A percentile compares a stretch with the other conserved stretches of the same genome.
Conservation (phyloP, 164 flowering plant species). For the Protea cynaroides region DNA sequence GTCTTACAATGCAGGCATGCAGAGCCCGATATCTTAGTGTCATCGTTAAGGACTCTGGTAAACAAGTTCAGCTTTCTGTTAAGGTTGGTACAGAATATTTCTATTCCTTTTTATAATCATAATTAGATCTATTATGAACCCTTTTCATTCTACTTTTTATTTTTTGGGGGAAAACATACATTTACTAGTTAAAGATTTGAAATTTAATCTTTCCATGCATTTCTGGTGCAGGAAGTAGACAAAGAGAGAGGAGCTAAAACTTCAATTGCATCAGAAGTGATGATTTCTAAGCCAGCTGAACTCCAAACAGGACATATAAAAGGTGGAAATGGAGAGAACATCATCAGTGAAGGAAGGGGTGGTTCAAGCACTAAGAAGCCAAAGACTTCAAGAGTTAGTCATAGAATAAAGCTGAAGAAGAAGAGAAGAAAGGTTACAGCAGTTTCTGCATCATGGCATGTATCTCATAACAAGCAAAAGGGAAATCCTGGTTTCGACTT, state of each 20-base stretch:
- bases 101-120: background rate
- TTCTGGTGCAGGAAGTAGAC: background rate
- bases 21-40: constrained; percentile 20
- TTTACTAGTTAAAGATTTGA: too few species aligned
- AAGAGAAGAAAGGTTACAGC: constrained; percentile 9
- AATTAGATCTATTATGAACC: too few species aligned
- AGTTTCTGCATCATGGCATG: constrained; percentile 16
- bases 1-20: constrained; percentile 36
- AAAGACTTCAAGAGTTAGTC: background rate
- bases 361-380: constrained; percentile 3
- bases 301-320: background rate
- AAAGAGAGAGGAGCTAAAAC: background rate
- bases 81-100: constrained; percentile 10
- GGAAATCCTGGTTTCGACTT: constrained; percentile 14
- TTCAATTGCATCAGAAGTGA: background rate
- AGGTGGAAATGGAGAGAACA: background rate
- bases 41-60: background rate
- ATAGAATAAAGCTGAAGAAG: background rate
- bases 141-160: too few species aligned
- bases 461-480: constrained; percentile 9
- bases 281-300: background rate
- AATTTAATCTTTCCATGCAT: background rate
- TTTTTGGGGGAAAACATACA: too few species aligned
- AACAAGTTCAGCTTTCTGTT: background rate
- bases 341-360: background rate